These are phyloP conservation scores for Mortierella sp. DNA, from an alignment of 371 early-diverging fungal species.

Conservation along the genomic window DNA sequence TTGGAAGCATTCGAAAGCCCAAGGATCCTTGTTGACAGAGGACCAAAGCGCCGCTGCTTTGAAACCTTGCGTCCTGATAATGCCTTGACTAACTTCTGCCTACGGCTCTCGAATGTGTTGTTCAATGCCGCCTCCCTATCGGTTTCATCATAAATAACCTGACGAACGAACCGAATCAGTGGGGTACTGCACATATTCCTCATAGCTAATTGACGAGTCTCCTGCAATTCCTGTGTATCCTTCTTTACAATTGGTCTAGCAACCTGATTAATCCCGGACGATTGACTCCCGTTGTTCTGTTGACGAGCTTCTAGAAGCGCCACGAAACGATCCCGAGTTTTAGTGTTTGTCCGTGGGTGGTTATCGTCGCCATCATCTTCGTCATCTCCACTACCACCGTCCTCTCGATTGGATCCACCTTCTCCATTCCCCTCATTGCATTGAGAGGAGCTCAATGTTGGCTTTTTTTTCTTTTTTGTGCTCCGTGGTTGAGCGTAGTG, in stretches of 20 bases:
- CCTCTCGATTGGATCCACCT: conserved; percentile 4
- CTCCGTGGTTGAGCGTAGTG: neutral
- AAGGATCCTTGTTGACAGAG: conserved; percentile 21
- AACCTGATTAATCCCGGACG: neutral
- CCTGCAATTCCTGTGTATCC: conserved; percentile 17
- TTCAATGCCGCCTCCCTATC: conserved; percentile 19
- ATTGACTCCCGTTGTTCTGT: neutral
- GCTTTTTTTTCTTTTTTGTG: conserved; percentile 18
- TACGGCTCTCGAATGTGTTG: conserved; percentile 23
- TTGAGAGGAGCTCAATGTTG: neutral
- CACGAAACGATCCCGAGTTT: conserved; percentile 37
- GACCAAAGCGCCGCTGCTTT: conserved; percentile 16
- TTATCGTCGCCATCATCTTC: conserved; percentile 7
- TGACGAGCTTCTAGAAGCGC: conserved; percentile 34
- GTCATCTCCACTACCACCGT: conserved; percentile 5
- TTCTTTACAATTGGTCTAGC: conserved; percentile 13
- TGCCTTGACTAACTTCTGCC: conserved; percentile 11
- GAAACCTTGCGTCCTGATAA: conserved; percentile 20
- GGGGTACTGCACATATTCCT: conserved; percentile 47
- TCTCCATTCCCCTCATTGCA: neutral
- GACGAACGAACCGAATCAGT: conserved; percentile 31
- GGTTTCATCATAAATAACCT: conserved; percentile 35
- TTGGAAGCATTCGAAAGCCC: conserved; percentile 8
- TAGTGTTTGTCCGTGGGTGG: conserved; percentile 11
- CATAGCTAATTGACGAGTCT: conserved; percentile 25